Percentiles rank a stretch among this genome's conserved stretches.
phyloP scores from a whole-genome alignment of 352 stramenopile species.

The Globisporangium carolinianum region DNA sequence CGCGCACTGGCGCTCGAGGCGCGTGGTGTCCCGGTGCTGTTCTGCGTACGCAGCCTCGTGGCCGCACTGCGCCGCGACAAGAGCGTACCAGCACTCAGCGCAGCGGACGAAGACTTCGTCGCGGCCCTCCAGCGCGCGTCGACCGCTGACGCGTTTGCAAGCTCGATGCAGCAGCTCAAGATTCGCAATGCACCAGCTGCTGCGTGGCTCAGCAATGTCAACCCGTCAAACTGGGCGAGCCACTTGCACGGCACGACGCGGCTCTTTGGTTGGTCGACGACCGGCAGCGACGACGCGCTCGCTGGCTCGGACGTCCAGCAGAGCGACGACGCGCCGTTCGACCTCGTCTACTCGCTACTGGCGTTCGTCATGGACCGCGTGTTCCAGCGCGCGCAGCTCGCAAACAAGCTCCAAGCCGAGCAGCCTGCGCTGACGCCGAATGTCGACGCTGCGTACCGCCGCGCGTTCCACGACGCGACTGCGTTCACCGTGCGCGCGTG shows the following conservation, averaged over 20 bases:
- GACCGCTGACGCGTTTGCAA: slow-evolving; percentile 51
- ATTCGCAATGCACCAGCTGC: slow-evolving; percentile 48
- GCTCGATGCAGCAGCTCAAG: slow-evolving; percentile 44
- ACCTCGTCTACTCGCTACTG: slow-evolving; percentile 73
- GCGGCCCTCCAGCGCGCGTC: slow-evolving; percentile 66
- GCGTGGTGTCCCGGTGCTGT: slow-evolving; percentile 64
- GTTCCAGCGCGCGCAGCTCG: slow-evolving; percentile 70
- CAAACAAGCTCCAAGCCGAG: slow-evolving; percentile 39
- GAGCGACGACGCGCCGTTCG: slow-evolving; percentile 72
- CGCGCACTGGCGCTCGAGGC: slow-evolving; percentile 52
- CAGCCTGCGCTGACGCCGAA: slow-evolving; percentile 47
- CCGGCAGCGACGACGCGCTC: slow-evolving; percentile 45
- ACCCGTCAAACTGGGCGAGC: slow-evolving; percentile 70
- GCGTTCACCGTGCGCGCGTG: slow-evolving; percentile 62
- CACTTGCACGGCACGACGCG: slow-evolving; percentile 55
- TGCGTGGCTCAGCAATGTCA: slow-evolving; percentile 49
- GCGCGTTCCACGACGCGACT: slow-evolving; percentile 52
- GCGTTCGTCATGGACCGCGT: slow-evolving; percentile 71
- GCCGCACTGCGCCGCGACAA: slow-evolving; percentile 71
- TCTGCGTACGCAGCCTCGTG: slow-evolving; percentile 63
- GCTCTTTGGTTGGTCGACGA: slow-evolving; percentile 70
- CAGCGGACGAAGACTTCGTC: slow-evolving; percentile 43
- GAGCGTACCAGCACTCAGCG: slow-evolving; percentile 58
- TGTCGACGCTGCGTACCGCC: slow-evolving; percentile 52
- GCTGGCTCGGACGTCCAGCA: slow-evolving; percentile 46